Evolutionary conservation across 2,329 filamentous ascomycete species (phyloP).

Genomic region (Hypoxylon sp.): DNA sequence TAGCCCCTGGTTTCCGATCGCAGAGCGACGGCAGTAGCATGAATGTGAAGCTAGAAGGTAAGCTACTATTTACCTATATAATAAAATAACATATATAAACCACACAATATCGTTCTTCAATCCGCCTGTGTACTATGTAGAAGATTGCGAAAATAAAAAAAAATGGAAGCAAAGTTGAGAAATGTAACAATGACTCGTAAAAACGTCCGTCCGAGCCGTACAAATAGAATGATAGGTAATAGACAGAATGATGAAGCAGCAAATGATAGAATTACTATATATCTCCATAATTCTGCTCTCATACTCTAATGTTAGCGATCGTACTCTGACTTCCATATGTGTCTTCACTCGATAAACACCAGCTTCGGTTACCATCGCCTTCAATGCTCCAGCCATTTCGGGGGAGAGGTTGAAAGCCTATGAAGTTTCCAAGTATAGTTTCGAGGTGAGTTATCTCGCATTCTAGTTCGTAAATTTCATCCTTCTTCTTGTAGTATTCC

Average conservation of each 20-base stretch:
- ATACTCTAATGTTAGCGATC: neutral
- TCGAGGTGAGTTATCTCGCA: constrained; percentile 21
- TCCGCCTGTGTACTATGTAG: neutral
- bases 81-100: neutral
- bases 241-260: neutral
- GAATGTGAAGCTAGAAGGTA: constrained; percentile 30
- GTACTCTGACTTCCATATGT: neutral
- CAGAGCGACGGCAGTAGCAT: constrained; percentile 14
- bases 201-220: neutral
- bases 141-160: neutral
- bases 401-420: neutral
- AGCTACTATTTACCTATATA: neutral
- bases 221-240: neutral
- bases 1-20: constrained; percentile 12
- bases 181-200: neutral
- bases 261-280: neutral
- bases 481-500: constrained; percentile 4
- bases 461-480: constrained; percentile 9
- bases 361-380: neutral
- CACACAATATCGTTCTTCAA: neutral
- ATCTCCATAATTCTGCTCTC: neutral
- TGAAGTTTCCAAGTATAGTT: constrained; percentile 15
- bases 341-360: neutral
- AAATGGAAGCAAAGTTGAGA: neutral
- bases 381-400: neutral